Evolutionary conservation across 805 yeast genomes (phyloP), one percentile per base, ranked within the genome.

Genomic region (Metschnikowia santaceciliae): DNA sequence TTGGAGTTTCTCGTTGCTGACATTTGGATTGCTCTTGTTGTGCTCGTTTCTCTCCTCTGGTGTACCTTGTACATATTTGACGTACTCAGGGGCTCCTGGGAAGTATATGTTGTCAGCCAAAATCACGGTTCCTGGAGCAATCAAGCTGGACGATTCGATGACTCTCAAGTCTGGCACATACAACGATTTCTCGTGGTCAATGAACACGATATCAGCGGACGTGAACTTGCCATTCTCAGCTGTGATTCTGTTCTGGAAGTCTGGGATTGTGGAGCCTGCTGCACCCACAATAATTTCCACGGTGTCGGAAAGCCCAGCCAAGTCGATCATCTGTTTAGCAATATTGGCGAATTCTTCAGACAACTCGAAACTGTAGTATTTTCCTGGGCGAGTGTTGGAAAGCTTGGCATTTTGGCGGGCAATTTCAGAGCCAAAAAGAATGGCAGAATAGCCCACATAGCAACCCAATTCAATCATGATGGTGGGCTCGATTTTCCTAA

Each of bases 81-180:
- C 61, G 48, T 72, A 75, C 11, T 70, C 78, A 0, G 75, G 70
- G 1, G 67, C 72, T 3, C 77, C 78, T 2, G 74, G 72, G 1
- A 8, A 10, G 20, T 55, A 33, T 6, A 70, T 65, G 52, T 74
- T 74, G 51, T 74, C 77, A 4, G 77, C 78, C 42, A 64, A 59
- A 23, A 76, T 57, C 3, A 62, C 52, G 1, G 79, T 66, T 0
- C 77, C 79, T 6, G 69, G 70, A 0, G 66, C 68, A 40, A 76
- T 61, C 47, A 74, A 61, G 13, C 71, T 68, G 40, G 72, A 54
- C 0, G 75, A 55, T 52, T 76, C 81, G 36, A 75, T 54, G 3
- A 73, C 65, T 33, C 79, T 59, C 32, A 75, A 59, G 50, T 76
- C 79, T 4, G 78, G 72, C 22, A 73, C 63, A 52, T 74, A 76